Base-by-base conservation (phyloP, 23 red algal species). In the Porphyridium purpureum region DNA sequence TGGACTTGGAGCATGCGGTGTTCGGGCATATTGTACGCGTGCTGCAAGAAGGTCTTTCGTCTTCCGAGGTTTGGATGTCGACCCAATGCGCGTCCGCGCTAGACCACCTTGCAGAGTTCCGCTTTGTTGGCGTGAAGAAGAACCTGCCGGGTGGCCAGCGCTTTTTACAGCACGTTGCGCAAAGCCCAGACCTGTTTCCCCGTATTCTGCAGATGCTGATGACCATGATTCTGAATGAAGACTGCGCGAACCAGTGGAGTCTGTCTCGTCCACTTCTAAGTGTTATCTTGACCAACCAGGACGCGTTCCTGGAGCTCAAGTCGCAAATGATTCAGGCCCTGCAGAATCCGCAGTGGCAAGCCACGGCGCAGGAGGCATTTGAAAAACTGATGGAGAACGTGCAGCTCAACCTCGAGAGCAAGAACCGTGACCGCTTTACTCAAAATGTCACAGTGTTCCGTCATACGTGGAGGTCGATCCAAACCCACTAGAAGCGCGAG, bases 191-290 rank as follows among this genome's bases (percentile, higher is more conserved):
- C 8, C 49, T 85, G 29, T 85, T 85, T 23, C 59, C 80, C 22
- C 60, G 54, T 21, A 63, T 60, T 26, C 60, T 85, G 35, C 50
- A 67, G 59, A 72, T 76, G 33, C 59, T 85, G 32, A 74, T 85
- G 28, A 64, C 38, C 52, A 66, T 85, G 68, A 72, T 85, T 35
- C 48, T 73, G 49, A 40, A 72, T 29, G 59, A 74, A 41, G 80
- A 85, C 33, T 85, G 80, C 50, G 59, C 80, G 21, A 85, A 85
- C 55, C 80, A 85, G 47, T 85, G 80, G 80, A 85, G 80, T 49
- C 38, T 85, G 49, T 85, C 80, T 35, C 60, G 80, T 29, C 80
- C 80, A 35, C 44, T 85, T 36, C 56, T 85, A 2, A 85, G 80
- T 49, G 38, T 44, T 44, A 11, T 44, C 38, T 11, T 17, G 38